A percentile compares a stretch with the other conserved stretches of the same genome.
phyloP scores from a whole-genome alignment of 495 filamentous ascomycete species.

The Extremus antarcticus region DNA sequence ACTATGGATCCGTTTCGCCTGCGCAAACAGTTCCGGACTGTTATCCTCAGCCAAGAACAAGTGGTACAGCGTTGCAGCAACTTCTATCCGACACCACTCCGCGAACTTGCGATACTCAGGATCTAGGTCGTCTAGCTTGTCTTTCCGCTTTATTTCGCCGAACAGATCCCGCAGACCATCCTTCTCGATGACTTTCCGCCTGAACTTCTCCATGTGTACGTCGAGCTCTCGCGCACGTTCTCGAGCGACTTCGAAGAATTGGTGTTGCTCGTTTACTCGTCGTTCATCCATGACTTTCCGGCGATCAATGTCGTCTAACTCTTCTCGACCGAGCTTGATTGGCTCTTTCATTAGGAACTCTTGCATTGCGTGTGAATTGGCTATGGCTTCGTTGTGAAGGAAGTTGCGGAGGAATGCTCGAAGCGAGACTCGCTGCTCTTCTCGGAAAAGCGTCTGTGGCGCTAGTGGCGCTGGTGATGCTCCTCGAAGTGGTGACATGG shows the following conservation, averaged over 20 bases:
- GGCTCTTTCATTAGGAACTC: constrained; percentile 68
- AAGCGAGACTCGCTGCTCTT: constrained; percentile 84
- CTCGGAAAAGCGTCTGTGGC: constrained; percentile 55
- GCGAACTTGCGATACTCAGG: constrained; percentile 97
- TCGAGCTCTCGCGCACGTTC: constrained; percentile 85
- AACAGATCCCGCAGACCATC: constrained; percentile 93
- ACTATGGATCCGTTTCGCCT: constrained; percentile 85
- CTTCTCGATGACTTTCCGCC: constrained; percentile 61
- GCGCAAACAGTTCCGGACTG: constrained; percentile 88
- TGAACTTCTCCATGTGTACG: constrained; percentile 89
- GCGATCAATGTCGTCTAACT: constrained; percentile 62
- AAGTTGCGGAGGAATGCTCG: constrained; percentile 79
- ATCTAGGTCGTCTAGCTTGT: constrained; percentile 73
- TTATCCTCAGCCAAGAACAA: constrained; percentile 97
- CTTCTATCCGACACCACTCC: constrained; percentile 95
- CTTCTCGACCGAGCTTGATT: constrained; percentile 65
- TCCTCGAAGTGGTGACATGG: not conserved
- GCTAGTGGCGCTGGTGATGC: not conserved
- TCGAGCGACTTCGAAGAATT: constrained; percentile 89
- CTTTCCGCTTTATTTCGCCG: constrained; percentile 78
- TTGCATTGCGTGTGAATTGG: constrained; percentile 65
- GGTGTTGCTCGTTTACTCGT: constrained; percentile 79
- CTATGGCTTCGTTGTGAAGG: constrained; percentile 71
- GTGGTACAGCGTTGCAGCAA: constrained; percentile 94
- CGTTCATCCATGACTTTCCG: constrained; percentile 79